Base-by-base conservation (phyloP, 179 eudicot species). In the Silene vulgaris region DNA sequence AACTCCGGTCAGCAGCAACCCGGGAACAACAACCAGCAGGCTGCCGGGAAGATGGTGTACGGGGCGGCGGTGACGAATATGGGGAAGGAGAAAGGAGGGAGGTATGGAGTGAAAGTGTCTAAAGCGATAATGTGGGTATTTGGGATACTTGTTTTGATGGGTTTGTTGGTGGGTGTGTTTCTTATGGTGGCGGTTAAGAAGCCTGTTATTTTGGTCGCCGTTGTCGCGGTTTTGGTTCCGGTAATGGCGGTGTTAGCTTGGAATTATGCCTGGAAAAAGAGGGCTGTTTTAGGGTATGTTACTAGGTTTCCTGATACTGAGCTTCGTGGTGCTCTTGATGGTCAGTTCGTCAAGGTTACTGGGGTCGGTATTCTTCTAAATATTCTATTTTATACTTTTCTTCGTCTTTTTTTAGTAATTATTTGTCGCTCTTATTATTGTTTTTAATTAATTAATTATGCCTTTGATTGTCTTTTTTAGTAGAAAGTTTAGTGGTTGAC, bases 271-370 rank as follows among this genome's bases (percentile, higher is more conserved):
- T 90, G 92, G 91, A 83, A 81, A 67, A 84, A 74, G 76, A 86
- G 86, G 69, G 96, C 89, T 37, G 79, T 93, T 60, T 9, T 85
- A 79, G 81, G 87, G 20, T 95, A 75, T 82, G 85, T 89, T 65
- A 79, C 57, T 43, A 79, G 66, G 61, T 85, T 88, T 69, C 89
- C 95, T n/a, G 90, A 88, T 86, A 86, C 89, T 77, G 97, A 89
- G 86, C 96, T 95, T 50, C 84, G 99, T 73, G 97, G 89, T 62
- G 97, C 99, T 74, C 74, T 87, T 72, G 96, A 95, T 86, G 99
- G 97, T 1, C 97, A 92, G 82, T 92, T 81, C 79, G 97, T 95
- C 79, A 95, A 95, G 87, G 93, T 90, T 75, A 89, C 98, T n/a
- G 98, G 98, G 98, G 98, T 93, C 52, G 14, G 52, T 45, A 9